Conservation (phyloP, 805 yeast genomes). For the Wickerhamomyces chaumierensis region DNA sequence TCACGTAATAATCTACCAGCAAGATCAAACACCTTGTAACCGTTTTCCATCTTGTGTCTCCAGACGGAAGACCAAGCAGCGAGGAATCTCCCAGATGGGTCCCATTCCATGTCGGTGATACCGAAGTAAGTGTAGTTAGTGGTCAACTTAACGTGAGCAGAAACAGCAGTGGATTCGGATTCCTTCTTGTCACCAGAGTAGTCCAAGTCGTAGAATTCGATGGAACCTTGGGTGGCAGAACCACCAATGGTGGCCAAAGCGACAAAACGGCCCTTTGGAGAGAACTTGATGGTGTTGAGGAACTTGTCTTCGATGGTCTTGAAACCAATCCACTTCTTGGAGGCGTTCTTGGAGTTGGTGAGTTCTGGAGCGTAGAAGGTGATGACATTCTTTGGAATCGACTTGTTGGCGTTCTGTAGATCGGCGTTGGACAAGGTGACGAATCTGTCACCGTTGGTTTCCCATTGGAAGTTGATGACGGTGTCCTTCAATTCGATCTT, state of each 20-base stretch:
- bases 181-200: constrained; percentile 59
- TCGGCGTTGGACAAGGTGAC: constrained; percentile 60
- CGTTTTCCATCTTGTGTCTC: constrained; percentile 80
- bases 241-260: constrained; percentile 35
- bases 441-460: constrained; percentile 84
- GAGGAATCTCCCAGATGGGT: constrained; percentile 86
- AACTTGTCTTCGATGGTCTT: constrained; percentile 49
- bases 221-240: constrained; percentile 40
- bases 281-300: constrained; percentile 69
- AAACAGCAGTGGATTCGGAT: constrained; percentile 26
- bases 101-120: constrained; percentile 83
- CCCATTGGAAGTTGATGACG: constrained; percentile 88
- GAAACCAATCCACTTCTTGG: constrained; percentile 44
- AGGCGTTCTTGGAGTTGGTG: constrained; percentile 28
- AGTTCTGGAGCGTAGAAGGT: constrained; percentile 80
- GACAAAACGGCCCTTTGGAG: constrained; percentile 88
- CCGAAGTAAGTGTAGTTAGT: constrained; percentile 60
- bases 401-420: constrained; percentile 39
- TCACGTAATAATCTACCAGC: constrained; percentile 70
- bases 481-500: constrained; percentile 87
- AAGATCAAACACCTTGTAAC: constrained; percentile 78
- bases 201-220: constrained; percentile 81
- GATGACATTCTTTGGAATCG: constrained; percentile 53
- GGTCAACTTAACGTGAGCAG: constrained; percentile 26
- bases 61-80: constrained; percentile 82